A percentile compares a stretch with the other conserved stretches of the same genome.
These are phyloP conservation scores for Mortierella claussenii DNA, from an alignment of 192 early-diverging fungal genomes.

Conservation along the genomic window DNA sequence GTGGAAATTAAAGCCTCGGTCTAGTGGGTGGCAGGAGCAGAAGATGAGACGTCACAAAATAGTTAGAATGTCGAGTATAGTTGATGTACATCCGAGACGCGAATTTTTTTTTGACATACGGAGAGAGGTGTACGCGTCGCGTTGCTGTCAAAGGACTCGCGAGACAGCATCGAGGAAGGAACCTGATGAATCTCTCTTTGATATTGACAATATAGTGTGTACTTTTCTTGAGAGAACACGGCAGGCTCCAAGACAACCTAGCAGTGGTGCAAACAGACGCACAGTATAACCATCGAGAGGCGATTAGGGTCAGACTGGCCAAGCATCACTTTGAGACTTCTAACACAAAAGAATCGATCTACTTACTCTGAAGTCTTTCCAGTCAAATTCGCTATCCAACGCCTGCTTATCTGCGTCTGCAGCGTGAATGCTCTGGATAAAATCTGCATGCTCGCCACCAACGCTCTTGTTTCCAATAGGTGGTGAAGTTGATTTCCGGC, in stretches of 20 bases:
- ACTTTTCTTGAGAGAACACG: constrained; percentile 78
- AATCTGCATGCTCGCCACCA: constrained; percentile 22
- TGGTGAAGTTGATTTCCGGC: constrained; percentile 45
- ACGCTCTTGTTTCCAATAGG: constrained; percentile 11
- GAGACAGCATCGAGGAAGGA: constrained; percentile 60
- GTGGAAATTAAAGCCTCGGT: neutral
- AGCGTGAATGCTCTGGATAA: constrained; percentile 33
- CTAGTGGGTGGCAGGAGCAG: no score
- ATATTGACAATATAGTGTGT: constrained; percentile 82
- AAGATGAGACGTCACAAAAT: no score
- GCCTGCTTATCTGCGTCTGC: constrained; percentile 20
- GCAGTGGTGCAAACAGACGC: neutral
- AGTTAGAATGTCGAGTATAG: no score
- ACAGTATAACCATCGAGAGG: no score
- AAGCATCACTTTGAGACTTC: no score
- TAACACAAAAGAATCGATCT: neutral
- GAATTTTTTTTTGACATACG: no score
- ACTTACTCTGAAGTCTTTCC: constrained; percentile 43
- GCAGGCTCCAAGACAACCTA: constrained; percentile 73
- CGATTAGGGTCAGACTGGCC: no score
- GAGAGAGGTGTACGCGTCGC: constrained; percentile 79
- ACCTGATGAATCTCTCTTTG: constrained; percentile 86
- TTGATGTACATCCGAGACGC: no score
- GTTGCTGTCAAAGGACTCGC: constrained; percentile 70
- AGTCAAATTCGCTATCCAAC: constrained; percentile 1